Conservation (phyloP, 2,329 filamentous ascomycete genomes). For the Beauveria sp. region DNA sequence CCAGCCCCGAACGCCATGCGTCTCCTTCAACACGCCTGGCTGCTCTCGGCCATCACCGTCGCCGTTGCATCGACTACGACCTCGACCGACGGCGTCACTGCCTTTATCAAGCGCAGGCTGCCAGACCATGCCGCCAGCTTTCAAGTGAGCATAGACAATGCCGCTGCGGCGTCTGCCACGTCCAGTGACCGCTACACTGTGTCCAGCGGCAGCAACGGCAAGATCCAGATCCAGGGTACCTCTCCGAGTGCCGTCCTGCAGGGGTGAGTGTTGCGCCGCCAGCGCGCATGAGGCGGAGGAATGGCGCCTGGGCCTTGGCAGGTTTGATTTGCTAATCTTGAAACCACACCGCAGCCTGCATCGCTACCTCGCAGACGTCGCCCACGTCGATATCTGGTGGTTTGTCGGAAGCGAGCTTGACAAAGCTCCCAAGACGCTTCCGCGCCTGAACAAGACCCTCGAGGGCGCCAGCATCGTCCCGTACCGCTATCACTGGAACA, state of each 20-base stretch:
- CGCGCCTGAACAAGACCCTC: conserved; percentile 6
- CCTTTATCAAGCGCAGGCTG: conserved; percentile 15
- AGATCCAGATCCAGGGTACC: conserved; percentile 14
- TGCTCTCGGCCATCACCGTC: not conserved
- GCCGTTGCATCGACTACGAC: not conserved
- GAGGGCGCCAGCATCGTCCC: conserved; percentile 14
- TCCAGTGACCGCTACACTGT: conserved; percentile 14
- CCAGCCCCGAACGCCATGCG: not conserved
- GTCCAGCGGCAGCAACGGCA: conserved; percentile 13
- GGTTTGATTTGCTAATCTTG: not conserved
- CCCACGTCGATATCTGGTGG: conserved; percentile 18
- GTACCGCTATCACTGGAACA: conserved; percentile 40
- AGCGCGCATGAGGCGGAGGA: not conserved
- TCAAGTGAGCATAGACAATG: conserved; percentile 7
- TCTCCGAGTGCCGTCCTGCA: conserved; percentile 14
- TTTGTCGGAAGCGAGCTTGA: conserved; percentile 14
- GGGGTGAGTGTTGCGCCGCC: conserved; percentile 7
- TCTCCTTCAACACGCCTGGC: not conserved
- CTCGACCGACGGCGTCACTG: conserved; percentile 11
- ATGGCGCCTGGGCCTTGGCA: not conserved
- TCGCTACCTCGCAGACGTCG: conserved; percentile 14
- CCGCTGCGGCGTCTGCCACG: not conserved
- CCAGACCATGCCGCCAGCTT: conserved; percentile 14
- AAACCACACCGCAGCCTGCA: conserved; percentile 11
- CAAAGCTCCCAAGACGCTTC: conserved; percentile 14